Evolutionary conservation across 2,329 filamentous ascomycete species (phyloP).

Genomic region (Phialemonium atrogriseum): DNA sequence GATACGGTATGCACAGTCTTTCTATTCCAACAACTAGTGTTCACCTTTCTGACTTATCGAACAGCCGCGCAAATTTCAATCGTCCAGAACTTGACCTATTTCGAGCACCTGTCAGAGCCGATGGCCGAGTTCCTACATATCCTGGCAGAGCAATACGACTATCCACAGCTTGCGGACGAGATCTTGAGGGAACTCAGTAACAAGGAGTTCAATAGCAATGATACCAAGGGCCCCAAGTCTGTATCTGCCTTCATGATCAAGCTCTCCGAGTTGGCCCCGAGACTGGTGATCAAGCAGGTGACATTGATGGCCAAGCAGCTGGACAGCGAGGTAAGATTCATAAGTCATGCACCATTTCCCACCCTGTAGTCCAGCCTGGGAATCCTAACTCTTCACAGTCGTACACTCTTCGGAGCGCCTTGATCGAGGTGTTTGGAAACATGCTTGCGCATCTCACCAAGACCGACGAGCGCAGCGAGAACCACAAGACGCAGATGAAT

Average conservation of each 20-base stretch:
- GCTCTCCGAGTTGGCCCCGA: constrained; percentile 83
- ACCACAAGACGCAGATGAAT: constrained; percentile 89
- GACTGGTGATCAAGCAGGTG: constrained; percentile 95
- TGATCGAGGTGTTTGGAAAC: constrained; percentile 96
- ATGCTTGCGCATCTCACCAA: constrained; percentile 85
- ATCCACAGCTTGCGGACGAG: constrained; percentile 89
- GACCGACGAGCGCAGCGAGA: constrained; percentile 84
- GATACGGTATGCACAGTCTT: constrained; percentile 74
- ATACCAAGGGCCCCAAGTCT: constrained; percentile 90
- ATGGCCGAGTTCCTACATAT: constrained; percentile 99
- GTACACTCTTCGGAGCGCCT: constrained; percentile 83
- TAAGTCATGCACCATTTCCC: not conserved
- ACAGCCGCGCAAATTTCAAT: constrained; percentile 92
- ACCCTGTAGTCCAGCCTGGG: constrained; percentile 1
- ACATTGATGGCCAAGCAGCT: constrained; percentile 88
- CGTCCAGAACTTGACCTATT: constrained; percentile 95
- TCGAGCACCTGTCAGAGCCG: constrained; percentile 95
- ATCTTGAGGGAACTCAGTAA: constrained; percentile 89
- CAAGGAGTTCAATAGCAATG: constrained; percentile 97
- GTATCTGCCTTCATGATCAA: constrained; percentile 91
- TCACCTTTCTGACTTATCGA: too few relatives aligned
- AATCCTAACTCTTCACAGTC: constrained; percentile 43
- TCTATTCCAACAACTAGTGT: too few relatives aligned
- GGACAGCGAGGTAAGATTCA: constrained; percentile 82
- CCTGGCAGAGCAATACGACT: constrained; percentile 93